Evolutionary conservation across 331 rosid genomes (phyloP), one percentile per base, ranked within the genome.

Genomic region (Rosa hybrid): DNA sequence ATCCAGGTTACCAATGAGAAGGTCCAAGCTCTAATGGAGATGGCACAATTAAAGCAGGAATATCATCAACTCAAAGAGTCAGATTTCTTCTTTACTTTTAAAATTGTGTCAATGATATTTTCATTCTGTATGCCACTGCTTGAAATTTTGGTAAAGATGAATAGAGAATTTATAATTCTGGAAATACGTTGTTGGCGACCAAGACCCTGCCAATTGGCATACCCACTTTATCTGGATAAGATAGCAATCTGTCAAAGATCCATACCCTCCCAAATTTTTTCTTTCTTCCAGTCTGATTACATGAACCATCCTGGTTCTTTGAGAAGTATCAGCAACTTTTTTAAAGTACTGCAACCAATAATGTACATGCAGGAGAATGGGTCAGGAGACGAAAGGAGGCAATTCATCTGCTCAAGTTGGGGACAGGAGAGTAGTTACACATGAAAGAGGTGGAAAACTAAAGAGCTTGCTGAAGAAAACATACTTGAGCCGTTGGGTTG

Each of bases 1-100:
- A 62, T 79, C 73, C 92, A 96, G 99, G 99, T 93, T 83, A 91
- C 98, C 39, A 92, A 93, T 85, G 99, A 96, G 87, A 96, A 96
- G 84, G 99, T 96, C 75, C 88, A 83, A 89, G 97, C 94, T 78
- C 91, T 96, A 44, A 77, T 96, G 93, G 99, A 91, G 77, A 78
- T 93, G 85, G 99, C 99, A 42, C 94, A 89, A 56, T 64, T 93
- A 74, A 93, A 89, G 91, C 94, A 89, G 88, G 96, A 96, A 77
- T 86, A 90, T 83, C 94, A 85, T 14, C 86, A 85, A 72, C 92
- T 96, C 70, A 81, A 87, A 75, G 93, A 89, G 99, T 96, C 87
- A 77, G 91, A 76, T 72, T 80, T 79, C 83, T 23, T 80, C 62
- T 78, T 82, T 75, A 46, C 68, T 68, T 62, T 27, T 38, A 34